These are phyloP conservation scores for Penicillium frequentans DNA, from an alignment of 2,329 filamentous ascomycete genomes.

Conservation along the genomic window DNA sequence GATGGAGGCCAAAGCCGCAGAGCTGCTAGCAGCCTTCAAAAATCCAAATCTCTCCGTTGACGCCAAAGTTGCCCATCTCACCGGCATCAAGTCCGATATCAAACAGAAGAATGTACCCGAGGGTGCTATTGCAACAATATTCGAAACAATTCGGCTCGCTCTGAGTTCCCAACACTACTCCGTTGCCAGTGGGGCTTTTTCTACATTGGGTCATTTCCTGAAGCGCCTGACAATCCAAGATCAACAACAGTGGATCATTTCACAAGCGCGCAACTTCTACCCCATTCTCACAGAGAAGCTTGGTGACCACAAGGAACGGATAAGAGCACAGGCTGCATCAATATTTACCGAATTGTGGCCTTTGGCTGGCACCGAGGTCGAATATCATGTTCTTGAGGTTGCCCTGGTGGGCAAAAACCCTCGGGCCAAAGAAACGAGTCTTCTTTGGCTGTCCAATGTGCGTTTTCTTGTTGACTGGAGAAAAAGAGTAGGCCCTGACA, in stretches of 20 bases:
- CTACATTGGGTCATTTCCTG: conserved; percentile 81
- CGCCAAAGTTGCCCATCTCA: conserved; percentile 69
- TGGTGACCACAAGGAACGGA: conserved; percentile 84
- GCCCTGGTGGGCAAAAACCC: conserved; percentile 79
- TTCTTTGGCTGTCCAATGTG: conserved; percentile 83
- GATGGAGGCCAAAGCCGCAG: conserved; percentile 60
- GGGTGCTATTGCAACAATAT: conserved; percentile 65
- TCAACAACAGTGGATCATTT: conserved; percentile 67
- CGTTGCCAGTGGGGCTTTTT: conserved; percentile 80
- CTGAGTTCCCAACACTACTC: conserved; percentile 74
- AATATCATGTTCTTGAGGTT: conserved; percentile 73
- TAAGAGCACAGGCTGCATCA: conserved; percentile 71
- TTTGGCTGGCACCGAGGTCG: conserved; percentile 69
- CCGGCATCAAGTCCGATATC: conserved; percentile 78
- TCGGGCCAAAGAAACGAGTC: conserved; percentile 77
- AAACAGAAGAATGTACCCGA: conserved; percentile 91
- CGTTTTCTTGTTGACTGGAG: conserved; percentile 15
- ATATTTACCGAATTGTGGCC: conserved; percentile 76
- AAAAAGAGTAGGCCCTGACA: conserved; percentile 8
- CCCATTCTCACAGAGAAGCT: conserved; percentile 79
- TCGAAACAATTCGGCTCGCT: conserved; percentile 76
- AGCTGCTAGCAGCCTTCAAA: conserved; percentile 56
- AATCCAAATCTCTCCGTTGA: conserved; percentile 68
- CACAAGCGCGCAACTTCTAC: conserved; percentile 69
- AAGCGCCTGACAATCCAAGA: conserved; percentile 86